phyloP scores from a whole-genome alignment of 2,329 filamentous ascomycete genomes.

The Pseudogymnoascus sp. region DNA sequence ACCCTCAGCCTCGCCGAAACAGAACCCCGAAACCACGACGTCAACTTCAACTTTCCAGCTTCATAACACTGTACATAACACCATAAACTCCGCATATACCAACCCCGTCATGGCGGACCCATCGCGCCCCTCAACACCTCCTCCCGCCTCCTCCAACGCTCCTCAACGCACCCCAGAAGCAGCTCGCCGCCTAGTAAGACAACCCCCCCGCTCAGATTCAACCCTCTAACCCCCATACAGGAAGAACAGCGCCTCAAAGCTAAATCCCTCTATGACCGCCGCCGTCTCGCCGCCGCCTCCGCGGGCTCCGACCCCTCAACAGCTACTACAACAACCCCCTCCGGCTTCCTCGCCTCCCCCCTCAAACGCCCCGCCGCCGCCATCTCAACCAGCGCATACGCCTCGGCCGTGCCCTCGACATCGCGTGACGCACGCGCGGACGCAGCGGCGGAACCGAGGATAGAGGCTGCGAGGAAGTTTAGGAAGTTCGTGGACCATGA shows the following conservation, averaged over 20 bases:
- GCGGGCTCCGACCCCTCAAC: constrained; percentile 27
- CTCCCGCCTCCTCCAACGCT: background rate
- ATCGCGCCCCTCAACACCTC: background rate
- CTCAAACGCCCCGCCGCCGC: constrained; percentile 65
- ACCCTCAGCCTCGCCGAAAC: background rate
- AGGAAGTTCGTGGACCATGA: constrained; percentile 96
- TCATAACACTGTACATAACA: background rate
- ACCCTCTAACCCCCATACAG: constrained; percentile 34
- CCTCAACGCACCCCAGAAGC: background rate
- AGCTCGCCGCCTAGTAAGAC: background rate
- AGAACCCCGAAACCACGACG: background rate
- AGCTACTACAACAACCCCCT: constrained; percentile 43
- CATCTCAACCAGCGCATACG: constrained; percentile 41
- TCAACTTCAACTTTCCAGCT: constrained; percentile 12
- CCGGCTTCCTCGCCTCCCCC: constrained; percentile 62
- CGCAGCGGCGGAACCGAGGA: constrained; percentile 14
- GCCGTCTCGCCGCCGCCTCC: constrained; percentile 16
- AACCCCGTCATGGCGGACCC: background rate
- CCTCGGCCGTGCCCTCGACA: constrained; percentile 41
- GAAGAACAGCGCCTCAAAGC: constrained; percentile 83
- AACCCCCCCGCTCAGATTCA: background rate
- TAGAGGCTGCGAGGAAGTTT: constrained; percentile 71
- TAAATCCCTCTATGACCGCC: constrained; percentile 40
- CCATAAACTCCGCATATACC: background rate
- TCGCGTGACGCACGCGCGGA: constrained; percentile 59